Percentiles rank a stretch among this genome's conserved stretches.
Evolutionary conservation across 495 filamentous ascomycete species (phyloP).

Genomic region (Glutinoglossum americanum): DNA sequence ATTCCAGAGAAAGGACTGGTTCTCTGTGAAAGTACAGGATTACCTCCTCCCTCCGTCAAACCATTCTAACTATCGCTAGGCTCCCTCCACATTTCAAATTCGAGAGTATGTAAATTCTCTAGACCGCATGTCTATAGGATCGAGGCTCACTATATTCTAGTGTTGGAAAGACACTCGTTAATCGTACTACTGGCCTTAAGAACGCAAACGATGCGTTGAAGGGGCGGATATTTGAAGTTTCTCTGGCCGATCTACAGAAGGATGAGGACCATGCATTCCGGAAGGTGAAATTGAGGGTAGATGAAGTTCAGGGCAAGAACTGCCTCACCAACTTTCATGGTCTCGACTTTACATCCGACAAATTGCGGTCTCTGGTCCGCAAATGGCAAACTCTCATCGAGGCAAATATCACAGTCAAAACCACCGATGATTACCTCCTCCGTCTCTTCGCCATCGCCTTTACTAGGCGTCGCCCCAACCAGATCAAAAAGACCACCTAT

Average conservation of each 20-base stretch:
- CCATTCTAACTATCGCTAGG: constrained; percentile 27
- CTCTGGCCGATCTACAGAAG: constrained; percentile 94
- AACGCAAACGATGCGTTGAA: constrained; percentile 98
- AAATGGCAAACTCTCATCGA: constrained; percentile 99
- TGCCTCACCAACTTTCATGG: constrained; percentile 99
- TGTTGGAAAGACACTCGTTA: constrained; percentile 97
- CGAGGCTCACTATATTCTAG: constrained; percentile 24
- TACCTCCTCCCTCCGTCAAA: background rate
- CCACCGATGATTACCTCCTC: constrained; percentile 96
- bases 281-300: constrained; percentile 96
- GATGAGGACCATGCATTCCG: constrained; percentile 98
- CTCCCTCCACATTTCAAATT: constrained; percentile 83
- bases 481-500: constrained; percentile 99
- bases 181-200: constrained; percentile 97
- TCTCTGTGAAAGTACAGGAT: constrained; percentile 63
- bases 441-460: constrained; percentile 97
- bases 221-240: constrained; percentile 97
- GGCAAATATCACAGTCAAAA: constrained; percentile 98
- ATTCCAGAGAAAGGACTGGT: constrained; percentile 97
- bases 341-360: constrained; percentile 98
- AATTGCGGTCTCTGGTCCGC: constrained; percentile 92
- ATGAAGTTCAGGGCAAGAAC: constrained; percentile 99
- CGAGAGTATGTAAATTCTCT: constrained; percentile 59
- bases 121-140: background rate
- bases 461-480: constrained; percentile 95